Base-by-base conservation (phyloP, 2,329 filamentous ascomycete genomes). In the Ascochyta viciae-villosae region DNA sequence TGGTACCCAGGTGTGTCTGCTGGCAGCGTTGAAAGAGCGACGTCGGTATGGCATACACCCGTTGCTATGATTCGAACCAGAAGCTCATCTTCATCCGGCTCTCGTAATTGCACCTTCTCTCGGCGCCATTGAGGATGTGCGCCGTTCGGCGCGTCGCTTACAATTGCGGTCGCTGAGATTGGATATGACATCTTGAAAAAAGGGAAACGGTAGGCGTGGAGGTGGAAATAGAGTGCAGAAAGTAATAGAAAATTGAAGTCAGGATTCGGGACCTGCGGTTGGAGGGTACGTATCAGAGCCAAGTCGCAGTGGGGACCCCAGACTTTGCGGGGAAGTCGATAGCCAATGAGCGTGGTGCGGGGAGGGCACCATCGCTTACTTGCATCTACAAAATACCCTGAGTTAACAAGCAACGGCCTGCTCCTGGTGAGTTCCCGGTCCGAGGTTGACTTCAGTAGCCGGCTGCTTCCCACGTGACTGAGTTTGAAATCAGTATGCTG, bases 31-130 rank as follows among this genome's bases (percentile, higher is more conserved):
- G 78, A 81, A 47, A 82, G 77, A 26, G 80, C 68, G 9, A 83
- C 64, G 59, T 86, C 83, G 0, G 82, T 83, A 55, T 86, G 83
- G 58, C 83, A 86, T 45, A 86, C 78, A 0, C 83, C 83, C 0
- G 79, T 79, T 0, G 83, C 82, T 1, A 84, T 74, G 54, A 85
- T 80, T 38, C 83, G 80, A 3, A 85, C 78, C 2, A 85, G 71
- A 2, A 85, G 68, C 66, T 85, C 83, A 27, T 82, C 78, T 1
- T 79, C 71, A 10, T 66, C 61, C 2, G 74, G 69, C n/a, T 74
- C 61, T 10, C 77, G 62, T 1, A 78, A 46, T 13, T 61, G 65
- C 12, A 79, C 70, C 15, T 75, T 68, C 42, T 76, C 73, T 61
- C 78, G 71, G 49, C 73, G 75, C 78, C 78, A 80, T 37, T 70